A percentile compares a stretch with the other conserved stretches of the same genome.
phyloP scores from a whole-genome alignment of 1,139 yeast species.

The Debaryomyces nepalensis region DNA sequence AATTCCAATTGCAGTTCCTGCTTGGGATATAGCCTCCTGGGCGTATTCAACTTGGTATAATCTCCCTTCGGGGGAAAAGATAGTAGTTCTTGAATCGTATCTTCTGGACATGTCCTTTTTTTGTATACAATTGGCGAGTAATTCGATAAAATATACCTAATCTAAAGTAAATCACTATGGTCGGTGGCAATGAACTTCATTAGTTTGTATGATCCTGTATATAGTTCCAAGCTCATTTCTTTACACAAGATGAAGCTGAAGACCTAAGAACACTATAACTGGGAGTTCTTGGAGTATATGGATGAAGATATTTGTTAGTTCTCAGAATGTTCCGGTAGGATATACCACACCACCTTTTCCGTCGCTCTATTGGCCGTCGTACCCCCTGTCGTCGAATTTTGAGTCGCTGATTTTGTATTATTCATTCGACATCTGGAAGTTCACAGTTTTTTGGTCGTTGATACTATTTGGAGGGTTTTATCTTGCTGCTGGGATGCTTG shows the following conservation, averaged over 20 bases:
- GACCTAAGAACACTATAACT: too few species aligned
- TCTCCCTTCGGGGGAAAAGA: conserved; percentile 98
- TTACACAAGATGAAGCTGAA: too few species aligned
- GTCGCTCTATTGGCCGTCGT: conserved; percentile 74
- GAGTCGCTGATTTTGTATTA: conserved; percentile 66
- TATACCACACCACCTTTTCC: conserved; percentile 83
- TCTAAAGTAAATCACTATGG: not conserved
- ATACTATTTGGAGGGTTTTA: conserved; percentile 69
- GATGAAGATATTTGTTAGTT: conserved; percentile 47
- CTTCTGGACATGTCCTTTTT: conserved; percentile 47
- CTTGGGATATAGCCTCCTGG: conserved; percentile 94
- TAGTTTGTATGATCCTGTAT: conserved; percentile 3
- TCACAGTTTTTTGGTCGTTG: conserved; percentile 81
- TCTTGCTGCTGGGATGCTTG: conserved; percentile 65
- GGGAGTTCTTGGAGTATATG: not conserved
- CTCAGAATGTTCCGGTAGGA: conserved; percentile 70
- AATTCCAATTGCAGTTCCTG: conserved; percentile 97
- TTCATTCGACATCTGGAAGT: conserved; percentile 77
- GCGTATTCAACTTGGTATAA: conserved; percentile 96
- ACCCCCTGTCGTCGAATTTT: conserved; percentile 45
- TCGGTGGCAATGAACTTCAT: conserved; percentile 11
- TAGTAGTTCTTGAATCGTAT: conserved; percentile 95
- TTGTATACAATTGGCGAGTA: conserved; percentile 5
- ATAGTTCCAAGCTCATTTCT: too few species aligned
- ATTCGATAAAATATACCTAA: not conserved